Conservation (phyloP, 768 basidiomycete species). For the Sporobolomyces pararoseus region DNA sequence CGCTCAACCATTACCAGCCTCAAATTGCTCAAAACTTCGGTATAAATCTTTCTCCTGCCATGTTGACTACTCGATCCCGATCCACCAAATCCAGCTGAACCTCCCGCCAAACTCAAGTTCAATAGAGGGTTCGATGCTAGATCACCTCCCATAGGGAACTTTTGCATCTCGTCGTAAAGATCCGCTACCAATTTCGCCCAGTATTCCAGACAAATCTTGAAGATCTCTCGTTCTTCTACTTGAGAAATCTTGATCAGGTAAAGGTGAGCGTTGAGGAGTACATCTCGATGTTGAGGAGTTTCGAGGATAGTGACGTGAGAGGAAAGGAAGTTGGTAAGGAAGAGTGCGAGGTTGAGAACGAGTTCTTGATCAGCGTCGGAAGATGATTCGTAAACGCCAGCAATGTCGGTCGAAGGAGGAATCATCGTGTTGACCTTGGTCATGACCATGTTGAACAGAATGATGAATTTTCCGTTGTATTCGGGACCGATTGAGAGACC, state of each 20-base stretch:
- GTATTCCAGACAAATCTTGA: constrained; percentile 98
- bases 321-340: constrained; percentile 92
- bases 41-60: constrained; percentile 88
- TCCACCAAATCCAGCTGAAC: constrained; percentile 48
- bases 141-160: constrained; percentile 64
- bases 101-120: constrained; percentile 72
- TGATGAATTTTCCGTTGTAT: constrained; percentile 97
- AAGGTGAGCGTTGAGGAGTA: constrained; percentile 90
- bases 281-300: constrained; percentile 80
- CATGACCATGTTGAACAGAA: constrained; percentile 67
- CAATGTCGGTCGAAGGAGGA: constrained; percentile 86
- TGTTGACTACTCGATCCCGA: constrained; percentile 51
- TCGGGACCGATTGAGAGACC: constrained; percentile 89
- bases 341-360: constrained; percentile 93
- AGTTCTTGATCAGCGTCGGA: constrained; percentile 93
- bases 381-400: constrained; percentile 81
- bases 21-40: constrained; percentile 88
- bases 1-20: constrained; percentile 93
- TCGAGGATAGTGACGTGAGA: constrained; percentile 92
- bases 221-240: constrained; percentile 96
- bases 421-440: constrained; percentile 74
- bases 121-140: constrained; percentile 69
- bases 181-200: constrained; percentile 94
- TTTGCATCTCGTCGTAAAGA: constrained; percentile 94
- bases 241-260: constrained; percentile 98